Percentiles rank a stretch among this genome's conserved stretches.
These are phyloP conservation scores for Diaporthe vexans DNA, from an alignment of 2,329 filamentous ascomycete genomes.

Conservation along the genomic window DNA sequence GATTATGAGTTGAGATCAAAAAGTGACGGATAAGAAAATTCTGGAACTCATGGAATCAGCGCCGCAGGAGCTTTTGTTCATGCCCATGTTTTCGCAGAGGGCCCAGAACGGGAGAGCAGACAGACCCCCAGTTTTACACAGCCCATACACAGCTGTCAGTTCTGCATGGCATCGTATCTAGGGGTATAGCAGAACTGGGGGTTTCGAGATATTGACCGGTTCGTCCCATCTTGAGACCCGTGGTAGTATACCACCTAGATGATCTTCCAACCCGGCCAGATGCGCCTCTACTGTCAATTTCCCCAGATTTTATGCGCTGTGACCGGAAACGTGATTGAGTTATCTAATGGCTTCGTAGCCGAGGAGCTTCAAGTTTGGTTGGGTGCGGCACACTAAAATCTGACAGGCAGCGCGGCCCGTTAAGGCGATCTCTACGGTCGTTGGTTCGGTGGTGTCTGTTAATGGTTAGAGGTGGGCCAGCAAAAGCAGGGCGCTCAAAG, in stretches of 20 bases:
- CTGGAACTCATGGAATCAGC: background rate
- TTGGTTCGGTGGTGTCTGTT: background rate
- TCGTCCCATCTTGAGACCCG: slow-evolving; percentile 23
- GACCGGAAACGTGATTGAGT: slow-evolving; percentile 18
- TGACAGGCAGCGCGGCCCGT: slow-evolving; percentile 27
- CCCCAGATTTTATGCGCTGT: slow-evolving; percentile 28
- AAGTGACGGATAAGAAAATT: slow-evolving; percentile 3
- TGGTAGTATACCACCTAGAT: background rate
- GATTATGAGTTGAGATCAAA: slow-evolving; percentile 6
- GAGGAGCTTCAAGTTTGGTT: slow-evolving; percentile 5
- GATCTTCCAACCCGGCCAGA: slow-evolving; percentile 12
- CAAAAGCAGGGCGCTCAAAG: slow-evolving; percentile 2
- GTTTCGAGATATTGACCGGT: slow-evolving; percentile 17
- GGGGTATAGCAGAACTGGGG: slow-evolving; percentile 14
- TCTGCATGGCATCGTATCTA: background rate
- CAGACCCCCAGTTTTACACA: background rate
- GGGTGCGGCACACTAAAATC: slow-evolving; percentile 28
- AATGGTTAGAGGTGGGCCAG: background rate
- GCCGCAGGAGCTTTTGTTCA: background rate
- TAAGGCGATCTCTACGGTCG: background rate
- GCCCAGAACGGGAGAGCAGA: background rate
- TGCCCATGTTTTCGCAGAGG: background rate
- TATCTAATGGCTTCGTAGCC: slow-evolving; percentile 11
- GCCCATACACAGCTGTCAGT: background rate
- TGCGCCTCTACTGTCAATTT: background rate